Percentiles rank a stretch among this genome's conserved stretches.
Conservation (phyloP, 441 rosid species). For the Croton setiger region DNA sequence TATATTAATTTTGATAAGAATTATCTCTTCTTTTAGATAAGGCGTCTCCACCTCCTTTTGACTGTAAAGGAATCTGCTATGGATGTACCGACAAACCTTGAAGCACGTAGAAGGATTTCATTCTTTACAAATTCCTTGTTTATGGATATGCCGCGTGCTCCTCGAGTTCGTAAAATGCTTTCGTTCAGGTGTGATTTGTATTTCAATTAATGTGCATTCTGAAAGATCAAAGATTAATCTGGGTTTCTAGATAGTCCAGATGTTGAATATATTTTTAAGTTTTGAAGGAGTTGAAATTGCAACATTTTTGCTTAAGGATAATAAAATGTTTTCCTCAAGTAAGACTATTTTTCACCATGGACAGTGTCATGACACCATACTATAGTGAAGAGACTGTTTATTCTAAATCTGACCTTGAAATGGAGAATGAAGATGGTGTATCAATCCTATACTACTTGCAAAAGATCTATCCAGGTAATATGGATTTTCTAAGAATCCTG, state of each 20-base stretch:
- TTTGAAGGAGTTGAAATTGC: conserved; percentile 17
- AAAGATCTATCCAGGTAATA: conserved; percentile 86
- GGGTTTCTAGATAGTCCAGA: conserved; percentile 12
- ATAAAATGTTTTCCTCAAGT: background rate
- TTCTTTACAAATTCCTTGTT: conserved; percentile 95
- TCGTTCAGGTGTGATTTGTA: conserved; percentile 73
- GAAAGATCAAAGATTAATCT: conserved; percentile 2
- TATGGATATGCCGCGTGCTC: conserved; percentile 99
- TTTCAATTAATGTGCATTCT: conserved; percentile 4
- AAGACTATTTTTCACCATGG: conserved; percentile 24
- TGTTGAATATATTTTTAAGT: background rate
- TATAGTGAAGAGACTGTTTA: conserved; percentile 97
- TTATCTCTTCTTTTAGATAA: conserved; percentile 48
- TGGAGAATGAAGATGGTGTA: conserved; percentile 98
- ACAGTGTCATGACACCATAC: conserved; percentile 96
- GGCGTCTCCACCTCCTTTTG: conserved; percentile 88
- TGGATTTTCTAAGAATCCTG: conserved; percentile 16
- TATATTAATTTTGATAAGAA: conserved; percentile 10
- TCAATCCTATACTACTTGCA: conserved; percentile 93
- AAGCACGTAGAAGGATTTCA: conserved; percentile 94
- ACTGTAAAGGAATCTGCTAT: conserved; percentile 92
- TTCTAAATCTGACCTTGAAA: conserved; percentile 86
- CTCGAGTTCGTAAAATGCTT: conserved; percentile 93
- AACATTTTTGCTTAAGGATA: conserved; percentile 4
- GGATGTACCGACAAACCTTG: conserved; percentile 93